A percentile compares a stretch with the other conserved stretches of the same genome.
These are phyloP conservation scores for Diplosphaera chodatii DNA, from an alignment of 139 green algal species.

Conservation along the genomic window DNA sequence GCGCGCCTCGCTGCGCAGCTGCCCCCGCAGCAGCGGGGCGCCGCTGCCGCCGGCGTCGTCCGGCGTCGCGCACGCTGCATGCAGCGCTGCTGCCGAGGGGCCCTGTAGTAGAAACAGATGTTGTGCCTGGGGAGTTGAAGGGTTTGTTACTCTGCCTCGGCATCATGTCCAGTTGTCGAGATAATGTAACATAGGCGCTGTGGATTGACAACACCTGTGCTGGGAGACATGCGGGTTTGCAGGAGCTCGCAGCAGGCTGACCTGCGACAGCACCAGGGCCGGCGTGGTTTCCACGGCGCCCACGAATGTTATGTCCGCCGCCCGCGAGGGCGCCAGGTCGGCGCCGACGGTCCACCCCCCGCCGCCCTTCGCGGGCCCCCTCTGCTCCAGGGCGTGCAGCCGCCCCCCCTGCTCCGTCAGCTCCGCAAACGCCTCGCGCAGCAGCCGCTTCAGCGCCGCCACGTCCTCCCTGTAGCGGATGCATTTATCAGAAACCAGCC, in stretches of 20 bases:
- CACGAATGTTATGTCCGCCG: neutral
- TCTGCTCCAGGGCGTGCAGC: neutral
- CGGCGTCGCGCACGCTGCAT: neutral
- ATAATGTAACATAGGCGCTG: too few species aligned
- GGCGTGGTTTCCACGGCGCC: neutral
- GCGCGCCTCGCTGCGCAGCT: neutral
- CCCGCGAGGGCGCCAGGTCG: neutral
- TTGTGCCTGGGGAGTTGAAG: too few species aligned
- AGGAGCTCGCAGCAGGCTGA: neutral
- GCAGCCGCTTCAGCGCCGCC: conserved; percentile 29
- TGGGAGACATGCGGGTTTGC: too few species aligned
- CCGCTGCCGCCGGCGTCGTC: neutral
- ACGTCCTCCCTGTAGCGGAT: conserved; percentile 24
- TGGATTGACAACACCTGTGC: too few species aligned
- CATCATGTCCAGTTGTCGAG: too few species aligned
- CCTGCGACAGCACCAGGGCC: neutral
- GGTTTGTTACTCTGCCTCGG: too few species aligned
- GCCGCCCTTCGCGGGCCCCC: too few species aligned
- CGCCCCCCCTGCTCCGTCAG: conserved; percentile 1
- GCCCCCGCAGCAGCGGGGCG: neutral
- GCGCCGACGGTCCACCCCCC: neutral
- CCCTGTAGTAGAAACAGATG: neutral
- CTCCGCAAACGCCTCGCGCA: conserved; percentile 39
- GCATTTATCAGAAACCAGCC: too few species aligned
- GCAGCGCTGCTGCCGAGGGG: neutral